Conservation (phyloP, 148 eudicot genomes). For the Camellia lanceoleosa region DNA sequence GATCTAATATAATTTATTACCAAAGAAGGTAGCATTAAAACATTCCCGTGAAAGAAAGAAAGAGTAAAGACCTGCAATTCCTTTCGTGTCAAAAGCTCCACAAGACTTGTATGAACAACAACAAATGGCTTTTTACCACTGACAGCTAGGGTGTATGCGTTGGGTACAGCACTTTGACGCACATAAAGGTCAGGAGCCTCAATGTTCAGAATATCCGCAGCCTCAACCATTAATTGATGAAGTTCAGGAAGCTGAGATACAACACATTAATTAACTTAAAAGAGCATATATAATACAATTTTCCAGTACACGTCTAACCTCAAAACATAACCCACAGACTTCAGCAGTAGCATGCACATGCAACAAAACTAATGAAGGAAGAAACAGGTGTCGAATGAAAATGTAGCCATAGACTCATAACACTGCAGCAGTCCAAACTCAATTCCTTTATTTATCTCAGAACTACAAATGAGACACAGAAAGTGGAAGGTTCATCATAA, state of each 20-base stretch:
- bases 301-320: not conserved
- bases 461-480: not conserved
- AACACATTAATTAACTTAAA: not conserved
- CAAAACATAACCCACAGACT: not conserved
- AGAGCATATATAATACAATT: not conserved
- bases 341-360: not conserved
- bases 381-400: not conserved
- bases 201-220: conserved; percentile 34
- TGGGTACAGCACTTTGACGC: conserved; percentile 90
- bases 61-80: conserved; percentile 78
- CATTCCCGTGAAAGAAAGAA: conserved; percentile 18
- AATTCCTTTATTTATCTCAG: not conserved
- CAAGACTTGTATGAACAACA: conserved; percentile 91
- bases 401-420: not conserved
- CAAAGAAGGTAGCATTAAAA: not conserved
- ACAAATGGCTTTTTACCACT: conserved; percentile 90
- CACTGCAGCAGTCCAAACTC: not conserved
- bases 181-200: conserved; percentile 44
- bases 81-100: conserved; percentile 86
- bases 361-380: not conserved
- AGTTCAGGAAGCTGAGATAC: conserved; percentile 78
- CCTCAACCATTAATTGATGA: conserved; percentile 74
- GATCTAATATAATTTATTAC: not conserved
- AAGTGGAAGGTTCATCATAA: not conserved
- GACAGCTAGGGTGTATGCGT: conserved; percentile 91